These are phyloP conservation scores for Candida labiduridarum DNA, from an alignment of 1,139 yeast species.

Conservation along the genomic window DNA sequence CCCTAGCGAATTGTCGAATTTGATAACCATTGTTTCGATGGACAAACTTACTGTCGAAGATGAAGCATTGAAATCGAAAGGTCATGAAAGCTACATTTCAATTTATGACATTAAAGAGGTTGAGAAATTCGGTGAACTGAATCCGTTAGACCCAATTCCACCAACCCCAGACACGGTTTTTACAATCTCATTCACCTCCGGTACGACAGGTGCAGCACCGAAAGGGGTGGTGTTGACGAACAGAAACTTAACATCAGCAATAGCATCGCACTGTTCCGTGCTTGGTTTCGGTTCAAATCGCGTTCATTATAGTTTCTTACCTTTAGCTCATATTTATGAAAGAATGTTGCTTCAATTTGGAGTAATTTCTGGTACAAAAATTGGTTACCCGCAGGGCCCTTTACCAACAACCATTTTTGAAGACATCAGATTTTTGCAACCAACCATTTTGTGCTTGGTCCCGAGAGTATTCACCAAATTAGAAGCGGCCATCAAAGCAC, in stretches of 20 bases:
- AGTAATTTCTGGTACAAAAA: constrained; percentile 29
- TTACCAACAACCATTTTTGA: constrained; percentile 41
- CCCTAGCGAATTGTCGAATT: constrained; percentile 24
- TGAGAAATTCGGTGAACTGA: constrained; percentile 51
- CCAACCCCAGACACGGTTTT: constrained; percentile 56
- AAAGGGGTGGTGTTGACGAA: constrained; percentile 71
- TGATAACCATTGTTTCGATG: constrained; percentile 38
- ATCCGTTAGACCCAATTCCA: constrained; percentile 45
- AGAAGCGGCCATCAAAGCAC: constrained; percentile 49
- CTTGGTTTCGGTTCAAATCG: constrained; percentile 15
- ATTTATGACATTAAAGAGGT: constrained; percentile 55
- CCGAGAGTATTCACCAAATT: constrained; percentile 43
- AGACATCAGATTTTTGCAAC: constrained; percentile 38
- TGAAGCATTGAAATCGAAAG: constrained; percentile 17
- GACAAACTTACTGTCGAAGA: constrained; percentile 34
- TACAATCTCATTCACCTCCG: constrained; percentile 76
- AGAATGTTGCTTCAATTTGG: constrained; percentile 31
- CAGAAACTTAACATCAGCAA: constrained; percentile 51
- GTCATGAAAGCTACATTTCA: constrained; percentile 27
- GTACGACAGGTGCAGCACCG: constrained; percentile 73
- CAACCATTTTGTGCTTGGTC: constrained; percentile 38
- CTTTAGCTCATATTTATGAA: constrained; percentile 67
- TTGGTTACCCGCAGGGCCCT: constrained; percentile 45
- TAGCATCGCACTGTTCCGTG: constrained; percentile 26
- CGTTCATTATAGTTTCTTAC: constrained; percentile 22